Evolutionary conservation across 176 grass and related monocot genomes (phyloP).

Genomic region (Aegilops speltoides): DNA sequence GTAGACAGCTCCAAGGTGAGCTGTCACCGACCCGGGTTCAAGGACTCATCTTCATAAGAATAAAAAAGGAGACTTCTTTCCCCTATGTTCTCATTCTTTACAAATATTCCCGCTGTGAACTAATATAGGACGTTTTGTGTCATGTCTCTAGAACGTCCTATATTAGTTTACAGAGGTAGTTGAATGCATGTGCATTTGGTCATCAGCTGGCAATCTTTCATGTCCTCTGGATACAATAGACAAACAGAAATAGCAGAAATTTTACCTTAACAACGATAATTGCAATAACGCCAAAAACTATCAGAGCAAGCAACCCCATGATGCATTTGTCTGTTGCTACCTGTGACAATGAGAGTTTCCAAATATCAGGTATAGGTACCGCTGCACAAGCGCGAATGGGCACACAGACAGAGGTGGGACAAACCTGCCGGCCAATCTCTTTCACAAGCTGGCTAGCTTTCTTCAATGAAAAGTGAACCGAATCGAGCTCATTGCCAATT

Average conservation of each 20-base stretch:
- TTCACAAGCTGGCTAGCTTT: constrained; percentile 64
- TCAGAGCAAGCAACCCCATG: constrained; percentile 75
- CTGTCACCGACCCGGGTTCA: too few species aligned
- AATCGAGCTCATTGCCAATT: constrained; percentile 57
- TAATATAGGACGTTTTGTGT: too few species aligned
- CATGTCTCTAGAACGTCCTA: too few species aligned
- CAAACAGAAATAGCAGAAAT: constrained; percentile 15
- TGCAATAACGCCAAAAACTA: constrained; percentile 82
- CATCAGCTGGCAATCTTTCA: neutral
- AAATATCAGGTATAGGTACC: constrained; percentile 20
- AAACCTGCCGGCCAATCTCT: constrained; percentile 63
- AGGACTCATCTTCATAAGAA: too few species aligned
- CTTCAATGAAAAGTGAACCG: constrained; percentile 71
- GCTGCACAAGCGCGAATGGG: neutral
- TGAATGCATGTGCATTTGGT: too few species aligned
- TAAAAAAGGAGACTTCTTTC: too few species aligned
- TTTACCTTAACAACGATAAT: constrained; percentile 94
- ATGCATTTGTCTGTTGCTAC: constrained; percentile 99
- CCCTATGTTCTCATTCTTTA: too few species aligned
- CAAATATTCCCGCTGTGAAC: too few species aligned
- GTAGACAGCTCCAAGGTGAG: too few species aligned
- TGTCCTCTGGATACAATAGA: neutral
- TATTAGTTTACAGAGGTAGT: too few species aligned
- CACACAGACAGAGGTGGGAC: neutral
- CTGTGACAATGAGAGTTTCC: constrained; percentile 42